Conservation (phyloP, 768 basidiomycete species). For the Pulveroboletus ravenelii region DNA sequence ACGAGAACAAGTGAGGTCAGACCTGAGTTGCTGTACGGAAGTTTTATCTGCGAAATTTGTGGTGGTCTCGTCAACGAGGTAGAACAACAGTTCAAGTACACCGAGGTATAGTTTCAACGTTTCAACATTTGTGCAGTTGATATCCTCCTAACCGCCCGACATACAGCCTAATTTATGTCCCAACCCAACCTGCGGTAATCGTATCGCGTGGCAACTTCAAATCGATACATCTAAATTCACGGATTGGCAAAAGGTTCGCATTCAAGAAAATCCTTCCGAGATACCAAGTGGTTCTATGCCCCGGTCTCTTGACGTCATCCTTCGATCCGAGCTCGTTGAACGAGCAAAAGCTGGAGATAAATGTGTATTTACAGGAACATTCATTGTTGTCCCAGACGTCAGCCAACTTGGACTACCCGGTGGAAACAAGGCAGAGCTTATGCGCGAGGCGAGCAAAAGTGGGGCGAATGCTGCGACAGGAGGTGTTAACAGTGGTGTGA, state of each 20-base stretch:
- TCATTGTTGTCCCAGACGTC: conserved; percentile 98
- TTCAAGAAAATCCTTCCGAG: conserved; percentile 98
- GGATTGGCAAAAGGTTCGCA: conserved; percentile 99
- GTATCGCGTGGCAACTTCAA: conserved; percentile 86
- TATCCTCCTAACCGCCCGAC: conserved; percentile 1
- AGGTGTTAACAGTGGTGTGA: conserved; percentile 77
- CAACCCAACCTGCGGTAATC: conserved; percentile 91
- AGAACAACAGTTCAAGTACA: conserved; percentile 99
- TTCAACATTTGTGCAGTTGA: neutral
- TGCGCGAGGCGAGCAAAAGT: conserved; percentile 74
- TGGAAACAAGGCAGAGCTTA: conserved; percentile 86
- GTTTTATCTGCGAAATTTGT: conserved; percentile 90
- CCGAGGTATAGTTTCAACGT: conserved; percentile 57
- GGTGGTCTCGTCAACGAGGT: conserved; percentile 83
- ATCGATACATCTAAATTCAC: conserved; percentile 96
- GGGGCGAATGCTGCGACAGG: conserved; percentile 57
- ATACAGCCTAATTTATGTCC: conserved; percentile 85
- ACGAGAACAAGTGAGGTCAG: conserved; percentile 97
- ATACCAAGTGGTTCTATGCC: conserved; percentile 99
- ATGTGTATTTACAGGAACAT: conserved; percentile 95
- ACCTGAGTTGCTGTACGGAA: conserved; percentile 90
- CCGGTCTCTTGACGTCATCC: conserved; percentile 90
- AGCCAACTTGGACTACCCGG: conserved; percentile 93
- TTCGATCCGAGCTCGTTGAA: conserved; percentile 93
- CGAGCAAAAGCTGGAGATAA: conserved; percentile 99